These are phyloP conservation scores for Alternaria hordeiaustralica DNA, from an alignment of 2,329 filamentous ascomycete species.

Conservation along the genomic window DNA sequence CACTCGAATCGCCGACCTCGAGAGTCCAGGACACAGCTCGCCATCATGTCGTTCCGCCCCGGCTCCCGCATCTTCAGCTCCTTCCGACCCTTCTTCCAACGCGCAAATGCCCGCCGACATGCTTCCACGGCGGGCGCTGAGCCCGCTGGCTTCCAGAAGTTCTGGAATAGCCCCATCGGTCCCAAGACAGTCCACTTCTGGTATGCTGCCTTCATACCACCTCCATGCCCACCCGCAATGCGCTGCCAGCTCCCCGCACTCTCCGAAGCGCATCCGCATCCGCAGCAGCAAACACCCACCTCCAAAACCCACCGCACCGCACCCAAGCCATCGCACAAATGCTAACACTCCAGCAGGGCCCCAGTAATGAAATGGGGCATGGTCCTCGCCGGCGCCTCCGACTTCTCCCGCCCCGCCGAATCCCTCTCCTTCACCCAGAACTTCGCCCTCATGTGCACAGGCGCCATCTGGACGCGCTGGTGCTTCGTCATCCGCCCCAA, in stretches of 20 bases:
- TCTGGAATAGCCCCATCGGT: conserved; percentile 62
- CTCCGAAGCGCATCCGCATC: conserved; percentile 9
- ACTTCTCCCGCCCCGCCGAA: conserved; percentile 89
- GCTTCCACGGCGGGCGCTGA: conserved; percentile 65
- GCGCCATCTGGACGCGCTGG: conserved; percentile 98
- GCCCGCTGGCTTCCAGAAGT: conserved; percentile 69
- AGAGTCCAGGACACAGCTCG: conserved; percentile 10
- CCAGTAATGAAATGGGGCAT: conserved; percentile 95
- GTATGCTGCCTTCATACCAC: conserved; percentile 56
- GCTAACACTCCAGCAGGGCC: conserved; percentile 64
- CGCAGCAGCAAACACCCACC: not conserved
- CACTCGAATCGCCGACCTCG: conserved; percentile 5
- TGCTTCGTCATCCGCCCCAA: conserved; percentile 95
- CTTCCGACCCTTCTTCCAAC: conserved; percentile 60
- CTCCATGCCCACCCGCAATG: not conserved
- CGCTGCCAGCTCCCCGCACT: conserved; percentile 7
- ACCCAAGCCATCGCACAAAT: not conserved
- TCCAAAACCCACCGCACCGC: not conserved
- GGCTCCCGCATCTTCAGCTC: conserved; percentile 64
- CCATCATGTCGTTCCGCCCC: conserved; percentile 62
- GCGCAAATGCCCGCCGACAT: conserved; percentile 67
- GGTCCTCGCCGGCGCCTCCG: conserved; percentile 88
- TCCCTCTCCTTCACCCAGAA: conserved; percentile 95
- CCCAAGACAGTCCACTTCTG: conserved; percentile 94
- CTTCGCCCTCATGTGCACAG: conserved; percentile 84